Conservation (phyloP, 371 early-diverging fungal genomes). For the Batkoa obscura region DNA sequence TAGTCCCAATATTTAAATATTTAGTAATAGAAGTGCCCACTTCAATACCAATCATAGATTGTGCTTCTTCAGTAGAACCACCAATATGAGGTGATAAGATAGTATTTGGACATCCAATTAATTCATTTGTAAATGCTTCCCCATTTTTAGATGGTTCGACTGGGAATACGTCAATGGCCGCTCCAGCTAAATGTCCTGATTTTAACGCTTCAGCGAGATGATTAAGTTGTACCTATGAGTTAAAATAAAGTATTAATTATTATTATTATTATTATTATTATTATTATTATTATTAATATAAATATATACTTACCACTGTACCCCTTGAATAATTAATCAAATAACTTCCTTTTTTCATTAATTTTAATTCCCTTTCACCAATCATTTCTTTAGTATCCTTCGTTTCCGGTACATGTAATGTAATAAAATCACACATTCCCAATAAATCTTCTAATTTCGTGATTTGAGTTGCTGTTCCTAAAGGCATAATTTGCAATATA, state of each 20-base stretch:
- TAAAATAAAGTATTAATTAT: neutral
- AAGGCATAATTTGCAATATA: slow-evolving; percentile 76
- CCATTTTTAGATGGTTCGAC: slow-evolving; percentile 85
- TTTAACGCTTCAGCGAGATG: slow-evolving; percentile 63
- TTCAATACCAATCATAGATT: slow-evolving; percentile 87
- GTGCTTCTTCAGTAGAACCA: slow-evolving; percentile 98
- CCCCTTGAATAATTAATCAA: slow-evolving; percentile 89
- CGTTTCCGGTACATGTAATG: slow-evolving; percentile 90
- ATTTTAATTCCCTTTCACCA: slow-evolving; percentile 47
- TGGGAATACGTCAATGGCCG: slow-evolving; percentile 92
- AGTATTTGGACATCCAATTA: slow-evolving; percentile 69
- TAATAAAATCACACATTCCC: slow-evolving; percentile 62
- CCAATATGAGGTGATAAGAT: slow-evolving; percentile 89
- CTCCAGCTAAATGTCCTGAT: slow-evolving; percentile 77
- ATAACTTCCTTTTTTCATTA: slow-evolving; percentile 80
- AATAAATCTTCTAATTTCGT: slow-evolving; percentile 56
- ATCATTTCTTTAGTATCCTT: slow-evolving; percentile 93
- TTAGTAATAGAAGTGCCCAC: slow-evolving; percentile 61
- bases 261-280: too few species aligned
- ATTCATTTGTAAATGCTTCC: slow-evolving; percentile 46
- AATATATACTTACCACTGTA: slow-evolving; percentile 43
- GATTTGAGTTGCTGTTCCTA: slow-evolving; percentile 63
- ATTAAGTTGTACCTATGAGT: slow-evolving; percentile 36
- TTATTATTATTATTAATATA: neutral
- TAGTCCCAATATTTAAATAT: slow-evolving; percentile 71